Percentiles rank a stretch among this genome's conserved stretches.
phyloP scores from a whole-genome alignment of 768 basidiomycete species.

The Hericium erinaceus region DNA sequence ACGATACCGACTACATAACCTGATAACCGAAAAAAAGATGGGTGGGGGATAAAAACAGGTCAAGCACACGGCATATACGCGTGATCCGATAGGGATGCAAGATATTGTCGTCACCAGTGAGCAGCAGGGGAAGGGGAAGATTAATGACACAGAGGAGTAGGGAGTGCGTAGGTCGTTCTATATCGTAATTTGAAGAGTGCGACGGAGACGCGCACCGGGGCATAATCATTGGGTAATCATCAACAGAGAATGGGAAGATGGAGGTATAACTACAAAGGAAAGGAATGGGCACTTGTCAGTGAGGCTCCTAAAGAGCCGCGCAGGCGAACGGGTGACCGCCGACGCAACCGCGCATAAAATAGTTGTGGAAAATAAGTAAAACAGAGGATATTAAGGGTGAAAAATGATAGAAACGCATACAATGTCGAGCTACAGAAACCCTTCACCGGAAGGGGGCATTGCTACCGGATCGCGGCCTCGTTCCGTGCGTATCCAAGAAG shows the following conservation, averaged over 20 bases:
- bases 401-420: slow-evolving; percentile 2
- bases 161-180: not conserved
- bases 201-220: not conserved
- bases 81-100: not conserved
- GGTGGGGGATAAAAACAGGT: not conserved
- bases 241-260: not conserved
- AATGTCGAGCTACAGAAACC: not conserved
- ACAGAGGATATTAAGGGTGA: not conserved
- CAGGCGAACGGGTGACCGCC: not conserved
- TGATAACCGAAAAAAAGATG: not conserved
- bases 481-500: slow-evolving; percentile 13
- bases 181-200: not conserved
- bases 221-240: not conserved
- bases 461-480: slow-evolving; percentile 17
- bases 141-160: not conserved
- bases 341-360: not conserved
- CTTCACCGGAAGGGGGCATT: not conserved
- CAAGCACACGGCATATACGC: not conserved
- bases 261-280: not conserved
- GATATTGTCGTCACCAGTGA: no score
- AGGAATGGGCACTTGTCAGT: not conserved
- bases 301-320: not conserved
- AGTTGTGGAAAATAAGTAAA: not conserved
- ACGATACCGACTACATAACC: not conserved
- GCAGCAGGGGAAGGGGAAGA: not conserved